Evolutionary conservation across 2,329 filamentous ascomycete genomes (phyloP), one percentile per base, ranked within the genome.

Genomic region (Falciphora oryzae): DNA sequence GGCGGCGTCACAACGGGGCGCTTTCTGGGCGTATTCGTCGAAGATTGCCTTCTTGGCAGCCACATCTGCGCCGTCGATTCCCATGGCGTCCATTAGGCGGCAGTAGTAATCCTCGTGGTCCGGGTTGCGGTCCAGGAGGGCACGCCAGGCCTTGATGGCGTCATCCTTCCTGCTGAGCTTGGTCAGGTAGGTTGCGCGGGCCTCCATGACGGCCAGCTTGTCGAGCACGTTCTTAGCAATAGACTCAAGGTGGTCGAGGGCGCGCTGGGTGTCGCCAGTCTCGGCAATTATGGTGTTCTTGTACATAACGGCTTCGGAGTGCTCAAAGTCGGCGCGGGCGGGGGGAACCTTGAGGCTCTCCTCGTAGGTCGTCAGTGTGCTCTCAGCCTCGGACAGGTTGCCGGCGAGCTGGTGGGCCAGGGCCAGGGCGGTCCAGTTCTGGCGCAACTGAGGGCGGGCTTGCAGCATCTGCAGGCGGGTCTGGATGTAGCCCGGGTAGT

Each of bases 391-490:
- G 59, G 83, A 78, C 67, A 95, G 81, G 73, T 96, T 91, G 1
- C 94, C 95, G n/a, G 88, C 85, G 63, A 99, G 83, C 73, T 99
- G 95, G 74, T 97, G 88, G 50, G 94, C 95, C 65, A 98, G 90
- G 57, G 95, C 95, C 66, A 99, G 80, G n/a, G 92, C 95, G 5
- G 95, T 98, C 96, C 96, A 99, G 78, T 94, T 97, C 79, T 96
- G 92, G 70, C 96, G 86, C 66, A 95, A 73, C 68, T 89, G 86
- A 1, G 95, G 91, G 66, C 91, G 87, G 59, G 91, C 87, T 75
- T 95, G 89, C 69, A 99, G 83, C 89, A 99, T 98, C 65, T 89
- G 83, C 67, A 86, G 89, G 70, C 95, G 86, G 78, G 92, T 98
- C 76, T 94, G 89, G 69, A 97, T 87, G 75, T 98, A 98, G 63